phyloP scores from a whole-genome alignment of 2,329 filamentous ascomycete genomes.

The Rutstroemia sp. region DNA sequence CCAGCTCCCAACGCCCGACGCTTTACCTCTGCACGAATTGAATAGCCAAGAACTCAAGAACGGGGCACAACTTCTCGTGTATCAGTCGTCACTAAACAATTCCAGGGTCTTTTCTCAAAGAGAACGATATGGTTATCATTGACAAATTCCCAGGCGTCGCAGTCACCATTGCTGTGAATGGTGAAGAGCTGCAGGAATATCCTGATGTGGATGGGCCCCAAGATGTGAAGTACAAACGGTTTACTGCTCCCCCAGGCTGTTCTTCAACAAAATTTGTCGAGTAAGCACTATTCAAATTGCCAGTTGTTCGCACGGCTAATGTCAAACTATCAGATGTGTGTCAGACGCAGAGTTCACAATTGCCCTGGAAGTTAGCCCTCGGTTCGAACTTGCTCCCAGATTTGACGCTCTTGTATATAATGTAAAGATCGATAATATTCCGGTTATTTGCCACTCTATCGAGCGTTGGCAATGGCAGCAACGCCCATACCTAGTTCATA shows the following conservation, averaged over 20 bases:
- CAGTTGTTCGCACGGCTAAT: not conserved
- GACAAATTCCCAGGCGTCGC: constrained; percentile 16
- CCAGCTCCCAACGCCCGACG: too few species aligned
- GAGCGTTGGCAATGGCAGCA: too few species aligned
- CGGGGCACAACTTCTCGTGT: too few species aligned
- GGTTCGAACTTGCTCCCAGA: constrained; percentile 5
- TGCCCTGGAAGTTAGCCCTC: constrained; percentile 7
- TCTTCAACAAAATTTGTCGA: constrained; percentile 11
- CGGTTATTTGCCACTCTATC: too few species aligned
- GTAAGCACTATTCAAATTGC: not conserved
- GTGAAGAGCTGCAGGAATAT: constrained; percentile 16
- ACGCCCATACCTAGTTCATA: too few species aligned
- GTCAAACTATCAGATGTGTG: constrained; percentile 12
- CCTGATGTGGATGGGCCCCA: constrained; percentile 9
- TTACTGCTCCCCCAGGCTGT: not conserved
- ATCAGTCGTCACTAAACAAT: too few species aligned
- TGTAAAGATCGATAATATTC: too few species aligned
- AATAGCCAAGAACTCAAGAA: too few species aligned
- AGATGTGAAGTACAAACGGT: not conserved
- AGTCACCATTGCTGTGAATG: constrained; percentile 16
- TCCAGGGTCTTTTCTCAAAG: too few species aligned
- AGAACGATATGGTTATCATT: constrained; percentile 19
- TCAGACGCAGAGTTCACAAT: constrained; percentile 14
- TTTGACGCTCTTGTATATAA: constrained; percentile 8
- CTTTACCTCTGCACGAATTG: too few species aligned